Evolutionary conservation across 306 rosid genomes (phyloP).

Genomic region (Pterocarpus santalinus): DNA sequence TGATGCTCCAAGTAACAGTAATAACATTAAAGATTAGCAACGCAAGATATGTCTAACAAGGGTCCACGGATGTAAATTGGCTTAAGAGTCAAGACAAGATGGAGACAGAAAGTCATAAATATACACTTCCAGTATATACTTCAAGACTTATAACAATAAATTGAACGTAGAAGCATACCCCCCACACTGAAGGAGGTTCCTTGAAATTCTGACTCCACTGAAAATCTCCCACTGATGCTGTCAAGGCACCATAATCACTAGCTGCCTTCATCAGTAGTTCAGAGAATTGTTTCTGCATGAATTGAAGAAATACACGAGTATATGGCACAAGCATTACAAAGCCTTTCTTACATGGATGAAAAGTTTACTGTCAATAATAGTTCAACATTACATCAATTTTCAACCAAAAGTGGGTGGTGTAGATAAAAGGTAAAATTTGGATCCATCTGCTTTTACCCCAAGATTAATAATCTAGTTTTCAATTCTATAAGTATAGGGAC

Average conservation of each 20-base stretch:
- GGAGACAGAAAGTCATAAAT: slow-evolving; percentile 16
- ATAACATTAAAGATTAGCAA: slow-evolving; percentile 9
- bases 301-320: slow-evolving; percentile 42
- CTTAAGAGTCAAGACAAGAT: slow-evolving; percentile 3
- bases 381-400: background rate
- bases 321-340: slow-evolving; percentile 43
- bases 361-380: background rate
- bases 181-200: slow-evolving; percentile 98
- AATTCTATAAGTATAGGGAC: background rate
- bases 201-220: slow-evolving; percentile 99
- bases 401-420: background rate
- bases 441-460: background rate
- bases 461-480: background rate
- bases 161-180: slow-evolving; percentile 69
- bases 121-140: background rate
- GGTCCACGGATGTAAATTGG: slow-evolving; percentile 17
- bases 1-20: slow-evolving; percentile 17
- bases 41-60: slow-evolving; percentile 8
- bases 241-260: slow-evolving; percentile 95
- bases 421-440: no score
- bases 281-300: slow-evolving; percentile 92
- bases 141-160: slow-evolving; percentile 33
- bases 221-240: slow-evolving; percentile 93
- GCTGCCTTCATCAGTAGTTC: slow-evolving; percentile 97
- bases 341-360: background rate